A percentile compares a stretch with the other conserved stretches of the same genome.
These are phyloP conservation scores for Arthrobotrys sphaeroides DNA, from an alignment of 2,329 filamentous ascomycete species.

Conservation along the genomic window DNA sequence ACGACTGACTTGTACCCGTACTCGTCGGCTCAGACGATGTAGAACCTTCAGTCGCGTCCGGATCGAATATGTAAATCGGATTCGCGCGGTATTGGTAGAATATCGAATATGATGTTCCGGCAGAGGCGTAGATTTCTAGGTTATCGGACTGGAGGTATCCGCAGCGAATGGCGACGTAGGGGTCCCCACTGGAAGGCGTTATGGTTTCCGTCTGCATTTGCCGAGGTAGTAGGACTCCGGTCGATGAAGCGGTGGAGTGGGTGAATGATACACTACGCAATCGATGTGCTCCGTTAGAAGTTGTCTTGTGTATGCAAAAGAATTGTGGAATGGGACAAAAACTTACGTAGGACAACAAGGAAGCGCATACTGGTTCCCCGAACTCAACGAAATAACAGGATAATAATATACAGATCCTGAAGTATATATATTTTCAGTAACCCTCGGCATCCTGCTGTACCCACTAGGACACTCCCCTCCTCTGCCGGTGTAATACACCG, in stretches of 20 bases:
- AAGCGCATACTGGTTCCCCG: background rate
- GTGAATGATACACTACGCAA: background rate
- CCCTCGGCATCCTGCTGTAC: conserved; percentile 9
- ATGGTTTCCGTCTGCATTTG: conserved; percentile 1
- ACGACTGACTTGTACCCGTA: background rate
- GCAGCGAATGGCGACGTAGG: background rate
- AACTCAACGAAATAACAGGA: background rate
- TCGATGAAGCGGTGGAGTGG: background rate
- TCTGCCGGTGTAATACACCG: conserved; percentile 1
- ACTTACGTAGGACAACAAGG: conserved; percentile 31
- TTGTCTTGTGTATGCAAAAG: background rate
- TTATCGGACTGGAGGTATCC: background rate
- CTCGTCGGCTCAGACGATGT: background rate
- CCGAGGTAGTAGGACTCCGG: background rate
- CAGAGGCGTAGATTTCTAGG: background rate
- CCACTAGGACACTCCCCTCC: conserved; percentile 2
- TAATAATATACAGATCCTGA: background rate
- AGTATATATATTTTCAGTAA: background rate
- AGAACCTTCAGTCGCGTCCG: background rate
- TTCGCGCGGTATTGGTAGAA: background rate
- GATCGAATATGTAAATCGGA: conserved; percentile 16
- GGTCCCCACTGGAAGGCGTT: background rate
- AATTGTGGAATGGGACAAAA: background rate
- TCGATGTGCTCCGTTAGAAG: background rate
- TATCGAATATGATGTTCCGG: background rate